Conservation (phyloP, 2,329 filamentous ascomycete species). For the Sporothrix inflata region DNA sequence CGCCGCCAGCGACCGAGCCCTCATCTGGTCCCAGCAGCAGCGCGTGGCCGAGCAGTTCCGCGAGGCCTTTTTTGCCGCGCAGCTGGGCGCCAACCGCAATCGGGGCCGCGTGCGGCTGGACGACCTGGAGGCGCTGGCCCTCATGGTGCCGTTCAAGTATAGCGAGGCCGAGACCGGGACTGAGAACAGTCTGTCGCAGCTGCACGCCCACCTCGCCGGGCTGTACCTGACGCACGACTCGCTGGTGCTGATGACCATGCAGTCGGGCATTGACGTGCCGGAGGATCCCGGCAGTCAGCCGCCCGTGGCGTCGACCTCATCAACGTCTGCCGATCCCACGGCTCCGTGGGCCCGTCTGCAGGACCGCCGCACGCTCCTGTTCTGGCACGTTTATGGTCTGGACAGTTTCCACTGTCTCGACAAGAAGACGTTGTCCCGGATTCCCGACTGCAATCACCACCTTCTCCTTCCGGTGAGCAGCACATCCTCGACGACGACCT, state of each 20-base stretch:
- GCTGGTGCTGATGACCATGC: conserved; percentile 36
- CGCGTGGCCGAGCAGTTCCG: conserved; percentile 35
- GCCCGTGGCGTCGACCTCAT: too few relatives aligned
- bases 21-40: conserved; percentile 36
- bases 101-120: conserved; percentile 29
- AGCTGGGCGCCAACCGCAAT: conserved; percentile 22
- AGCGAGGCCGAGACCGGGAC: background rate
- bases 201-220: conserved; percentile 31
- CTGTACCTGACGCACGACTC: conserved; percentile 37
- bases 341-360: conserved; percentile 23
- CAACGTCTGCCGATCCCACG: background rate
- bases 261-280: conserved; percentile 28
- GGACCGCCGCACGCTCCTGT: conserved; percentile 33
- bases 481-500: background rate
- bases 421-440: conserved; percentile 32
- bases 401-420: conserved; percentile 36
- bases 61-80: conserved; percentile 33
- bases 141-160: conserved; percentile 35
- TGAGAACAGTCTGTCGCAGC: background rate
- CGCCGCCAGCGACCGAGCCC: conserved; percentile 17
- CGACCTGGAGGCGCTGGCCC: conserved; percentile 35
- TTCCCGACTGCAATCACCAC: conserved; percentile 29
- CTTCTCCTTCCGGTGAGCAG: conserved; percentile 13
- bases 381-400: conserved; percentile 36
- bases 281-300: background rate